Conservation (phyloP, 768 basidiomycete species). For the Pisolithus orientalis region DNA sequence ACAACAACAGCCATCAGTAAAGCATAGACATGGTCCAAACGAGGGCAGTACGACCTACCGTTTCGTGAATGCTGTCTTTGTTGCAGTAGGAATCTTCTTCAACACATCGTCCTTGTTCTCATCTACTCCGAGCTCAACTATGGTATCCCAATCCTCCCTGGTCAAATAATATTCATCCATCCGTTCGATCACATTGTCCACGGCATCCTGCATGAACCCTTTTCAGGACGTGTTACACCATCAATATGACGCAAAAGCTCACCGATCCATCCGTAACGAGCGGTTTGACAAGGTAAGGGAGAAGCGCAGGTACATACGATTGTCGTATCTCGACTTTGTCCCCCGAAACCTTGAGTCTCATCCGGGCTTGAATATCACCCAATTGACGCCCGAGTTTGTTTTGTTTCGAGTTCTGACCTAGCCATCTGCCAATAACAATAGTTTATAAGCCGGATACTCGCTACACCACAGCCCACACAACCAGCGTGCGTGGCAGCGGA, state of each 20-base stretch:
- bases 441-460: background rate
- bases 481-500: too few relatives aligned
- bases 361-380: slow-evolving; percentile 86
- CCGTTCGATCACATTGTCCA: slow-evolving; percentile 73
- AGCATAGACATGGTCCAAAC: background rate
- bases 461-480: too few relatives aligned
- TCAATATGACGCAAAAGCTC: slow-evolving; percentile 28
- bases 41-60: slow-evolving; percentile 45
- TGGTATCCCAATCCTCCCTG: slow-evolving; percentile 95
- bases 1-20: background rate
- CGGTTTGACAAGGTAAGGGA: slow-evolving; percentile 73
- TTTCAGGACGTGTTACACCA: background rate
- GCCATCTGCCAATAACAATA: slow-evolving; percentile 56
- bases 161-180: slow-evolving; percentile 96
- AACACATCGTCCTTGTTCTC: slow-evolving; percentile 71
- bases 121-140: slow-evolving; percentile 90
- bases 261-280: slow-evolving; percentile 70
- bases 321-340: slow-evolving; percentile 87
- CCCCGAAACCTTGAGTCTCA: slow-evolving; percentile 92
- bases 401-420: slow-evolving; percentile 96
- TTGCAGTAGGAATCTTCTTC: slow-evolving; percentile 77
- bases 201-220: slow-evolving; percentile 47
- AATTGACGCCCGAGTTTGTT: slow-evolving; percentile 74
- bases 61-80: slow-evolving; percentile 80
- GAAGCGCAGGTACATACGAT: slow-evolving; percentile 86